A percentile compares a stretch with the other conserved stretches of the same genome.
Conservation (phyloP, 2,329 filamentous ascomycete species). For the Alternaria triticina region DNA sequence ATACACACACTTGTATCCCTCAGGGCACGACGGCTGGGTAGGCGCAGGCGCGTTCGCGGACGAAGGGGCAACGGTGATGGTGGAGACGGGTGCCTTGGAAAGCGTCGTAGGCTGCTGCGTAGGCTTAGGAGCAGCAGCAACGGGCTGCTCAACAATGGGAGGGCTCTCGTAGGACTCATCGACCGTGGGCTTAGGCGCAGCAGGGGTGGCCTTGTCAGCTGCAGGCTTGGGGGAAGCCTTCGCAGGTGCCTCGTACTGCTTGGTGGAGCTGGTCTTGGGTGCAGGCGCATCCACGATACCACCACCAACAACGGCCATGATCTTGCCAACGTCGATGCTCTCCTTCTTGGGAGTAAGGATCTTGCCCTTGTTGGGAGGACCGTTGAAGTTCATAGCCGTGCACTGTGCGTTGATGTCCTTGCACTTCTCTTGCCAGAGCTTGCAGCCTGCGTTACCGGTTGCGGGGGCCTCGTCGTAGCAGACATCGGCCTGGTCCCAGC, state of each 20-base stretch:
- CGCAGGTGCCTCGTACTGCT: constrained; percentile 9
- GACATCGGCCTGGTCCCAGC: constrained; percentile 63
- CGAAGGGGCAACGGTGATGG: constrained; percentile 21
- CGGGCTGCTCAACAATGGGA: constrained; percentile 3
- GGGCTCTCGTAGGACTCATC: constrained; percentile 16
- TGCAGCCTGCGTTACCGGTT: constrained; percentile 66
- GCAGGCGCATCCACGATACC: constrained; percentile 21
- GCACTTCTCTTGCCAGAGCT: constrained; percentile 69
- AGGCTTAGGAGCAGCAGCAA: background rate
- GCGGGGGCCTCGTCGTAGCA: constrained; percentile 68
- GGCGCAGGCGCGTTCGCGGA: constrained; percentile 28
- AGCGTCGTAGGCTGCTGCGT: background rate
- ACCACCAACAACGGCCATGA: constrained; percentile 26
- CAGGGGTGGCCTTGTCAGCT: constrained; percentile 7
- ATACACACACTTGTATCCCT: constrained; percentile 33
- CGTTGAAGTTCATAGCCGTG: constrained; percentile 49
- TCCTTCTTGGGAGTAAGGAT: constrained; percentile 42
- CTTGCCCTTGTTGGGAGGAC: constrained; percentile 53
- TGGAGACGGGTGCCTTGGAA: constrained; percentile 5
- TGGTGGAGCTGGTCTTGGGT: constrained; percentile 18
- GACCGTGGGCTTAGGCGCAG: constrained; percentile 14
- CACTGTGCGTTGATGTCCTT: constrained; percentile 51
- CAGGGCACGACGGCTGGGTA: constrained; percentile 24
- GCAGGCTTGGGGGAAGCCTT: constrained; percentile 2
- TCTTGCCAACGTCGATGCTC: constrained; percentile 39